Conservation (phyloP, 495 filamentous ascomycete genomes). For the Niebla homalea region DNA sequence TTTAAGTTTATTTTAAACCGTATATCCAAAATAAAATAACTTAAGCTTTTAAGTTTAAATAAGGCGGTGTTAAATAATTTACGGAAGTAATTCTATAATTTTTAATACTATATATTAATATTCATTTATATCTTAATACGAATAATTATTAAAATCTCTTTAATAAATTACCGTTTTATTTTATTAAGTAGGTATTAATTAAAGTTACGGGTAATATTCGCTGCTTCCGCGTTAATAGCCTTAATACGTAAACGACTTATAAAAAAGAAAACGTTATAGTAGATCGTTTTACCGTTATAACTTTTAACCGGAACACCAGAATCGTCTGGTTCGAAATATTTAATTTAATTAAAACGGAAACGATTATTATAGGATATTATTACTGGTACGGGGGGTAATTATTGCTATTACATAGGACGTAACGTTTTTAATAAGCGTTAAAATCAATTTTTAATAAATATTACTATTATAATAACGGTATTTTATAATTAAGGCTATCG, state of each 20-base stretch:
- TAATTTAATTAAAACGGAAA: conserved; percentile 1
- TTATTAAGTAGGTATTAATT: neutral
- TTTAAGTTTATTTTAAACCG: neutral
- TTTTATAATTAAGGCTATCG: neutral
- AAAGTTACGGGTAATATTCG: neutral
- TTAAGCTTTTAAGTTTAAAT: neutral
- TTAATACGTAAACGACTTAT: too few species aligned
- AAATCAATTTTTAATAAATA: neutral
- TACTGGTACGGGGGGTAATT: neutral
- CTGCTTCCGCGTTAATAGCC: neutral
- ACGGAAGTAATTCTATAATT: neutral
- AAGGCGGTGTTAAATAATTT: neutral
- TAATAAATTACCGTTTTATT: neutral
- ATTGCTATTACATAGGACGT: conserved; percentile 1
- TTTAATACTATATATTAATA: neutral
- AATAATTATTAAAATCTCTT: neutral
- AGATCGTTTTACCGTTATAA: neutral
- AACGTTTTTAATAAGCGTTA: conserved; percentile 4
- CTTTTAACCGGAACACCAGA: too few species aligned
- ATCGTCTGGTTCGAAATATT: neutral
- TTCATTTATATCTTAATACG: conserved; percentile 3
- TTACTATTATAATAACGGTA: neutral
- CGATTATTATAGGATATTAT: conserved; percentile 3
- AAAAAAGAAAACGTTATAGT: neutral
- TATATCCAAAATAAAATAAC: neutral